Conservation (phyloP, 495 filamentous ascomycete genomes). For the Penicillium angulare region DNA sequence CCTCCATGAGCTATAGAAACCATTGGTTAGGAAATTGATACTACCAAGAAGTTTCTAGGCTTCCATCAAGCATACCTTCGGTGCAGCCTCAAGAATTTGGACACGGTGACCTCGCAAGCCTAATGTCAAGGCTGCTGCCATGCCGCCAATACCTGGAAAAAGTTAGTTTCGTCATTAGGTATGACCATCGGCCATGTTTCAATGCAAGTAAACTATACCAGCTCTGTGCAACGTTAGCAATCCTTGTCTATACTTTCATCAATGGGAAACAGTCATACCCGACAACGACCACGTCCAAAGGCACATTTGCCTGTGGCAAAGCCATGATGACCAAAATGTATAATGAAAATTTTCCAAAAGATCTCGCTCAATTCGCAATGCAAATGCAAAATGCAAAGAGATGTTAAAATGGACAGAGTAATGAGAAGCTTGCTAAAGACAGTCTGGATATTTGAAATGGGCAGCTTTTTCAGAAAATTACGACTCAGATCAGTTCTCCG, state of each 20-base stretch:
- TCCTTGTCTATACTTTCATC: neutral
- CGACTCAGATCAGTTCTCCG: conserved; percentile 4
- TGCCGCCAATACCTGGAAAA: conserved; percentile 59
- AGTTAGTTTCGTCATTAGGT: neutral
- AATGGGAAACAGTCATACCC: conserved; percentile 22
- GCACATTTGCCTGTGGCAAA: conserved; percentile 21
- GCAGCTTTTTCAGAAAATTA: conserved; percentile 17
- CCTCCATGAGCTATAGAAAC: conserved; percentile 46
- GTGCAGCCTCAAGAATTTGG: conserved; percentile 37
- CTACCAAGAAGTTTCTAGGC: neutral
- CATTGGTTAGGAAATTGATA: conserved; percentile 6
- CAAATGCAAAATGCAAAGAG: neutral
- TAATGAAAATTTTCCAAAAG: neutral
- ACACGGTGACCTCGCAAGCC: conserved; percentile 51
- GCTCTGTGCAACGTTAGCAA: conserved; percentile 26
- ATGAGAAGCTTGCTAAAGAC: neutral
- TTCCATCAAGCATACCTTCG: conserved; percentile 22
- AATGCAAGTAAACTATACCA: conserved; percentile 25
- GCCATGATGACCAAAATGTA: conserved; percentile 15
- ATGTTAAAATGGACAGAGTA: neutral
- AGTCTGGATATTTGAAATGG: neutral
- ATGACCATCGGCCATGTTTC: neutral
- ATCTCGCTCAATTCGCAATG: neutral
- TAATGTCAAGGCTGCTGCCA: conserved; percentile 61
- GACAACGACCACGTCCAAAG: conserved; percentile 34